Percentiles rank a stretch among this genome's conserved stretches.
Conservation (phyloP, 2,329 filamentous ascomycete genomes). For the Verticillium albo-atrum region DNA sequence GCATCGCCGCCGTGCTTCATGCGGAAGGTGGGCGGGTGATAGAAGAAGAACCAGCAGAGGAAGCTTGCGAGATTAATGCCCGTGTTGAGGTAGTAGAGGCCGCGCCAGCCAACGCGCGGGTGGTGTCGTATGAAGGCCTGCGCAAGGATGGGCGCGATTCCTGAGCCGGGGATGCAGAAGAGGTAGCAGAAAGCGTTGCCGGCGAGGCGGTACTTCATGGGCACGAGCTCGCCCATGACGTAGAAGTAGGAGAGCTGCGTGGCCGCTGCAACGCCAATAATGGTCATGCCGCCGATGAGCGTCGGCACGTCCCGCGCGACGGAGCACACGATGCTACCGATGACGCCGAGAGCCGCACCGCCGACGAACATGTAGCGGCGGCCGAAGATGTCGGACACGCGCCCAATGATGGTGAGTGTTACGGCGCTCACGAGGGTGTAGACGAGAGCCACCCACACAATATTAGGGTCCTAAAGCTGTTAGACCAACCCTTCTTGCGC, state of each 20-base stretch:
- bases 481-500: neutral
- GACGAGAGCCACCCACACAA: conserved; percentile 22
- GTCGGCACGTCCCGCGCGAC: conserved; percentile 28
- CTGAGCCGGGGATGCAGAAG: conserved; percentile 22
- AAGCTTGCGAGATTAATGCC: conserved; percentile 20
- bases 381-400: conserved; percentile 21
- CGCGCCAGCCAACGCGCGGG: conserved; percentile 20
- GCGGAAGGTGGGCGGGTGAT: conserved; percentile 25
- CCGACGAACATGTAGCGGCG: conserved; percentile 21
- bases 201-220: conserved; percentile 28
- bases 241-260: conserved; percentile 31
- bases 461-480: conserved; percentile 14
- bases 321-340: conserved; percentile 31
- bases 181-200: conserved; percentile 26
- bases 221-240: conserved; percentile 31
- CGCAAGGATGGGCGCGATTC: conserved; percentile 21
- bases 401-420: conserved; percentile 19
- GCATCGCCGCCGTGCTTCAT: conserved; percentile 21
- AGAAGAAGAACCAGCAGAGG: conserved; percentile 25
- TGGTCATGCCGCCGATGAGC: conserved; percentile 29
- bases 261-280: conserved; percentile 29
- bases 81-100: conserved; percentile 23
- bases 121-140: conserved; percentile 19
- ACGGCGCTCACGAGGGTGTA: conserved; percentile 23
- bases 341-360: conserved; percentile 24